phyloP scores from a whole-genome alignment of 1,284 basidiomycete genomes.

The Vanrija sp. region DNA sequence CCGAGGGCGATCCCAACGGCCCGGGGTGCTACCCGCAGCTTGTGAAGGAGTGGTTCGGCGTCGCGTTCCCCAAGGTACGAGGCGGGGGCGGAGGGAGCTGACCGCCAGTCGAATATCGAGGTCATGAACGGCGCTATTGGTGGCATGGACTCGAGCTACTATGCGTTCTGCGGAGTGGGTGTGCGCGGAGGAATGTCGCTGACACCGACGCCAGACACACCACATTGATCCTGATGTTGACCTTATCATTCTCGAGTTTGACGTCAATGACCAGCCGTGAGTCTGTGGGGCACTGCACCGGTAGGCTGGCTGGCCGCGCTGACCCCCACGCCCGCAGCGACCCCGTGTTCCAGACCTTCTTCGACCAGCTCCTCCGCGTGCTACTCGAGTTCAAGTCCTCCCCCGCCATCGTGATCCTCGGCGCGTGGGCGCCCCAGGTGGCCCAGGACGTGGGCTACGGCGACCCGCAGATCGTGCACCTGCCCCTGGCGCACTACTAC shows the following conservation, averaged over 20 bases:
- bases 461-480: conserved; percentile 46
- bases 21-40: conserved; percentile 45
- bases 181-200: neutral
- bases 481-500: conserved; percentile 48
- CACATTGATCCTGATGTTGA: conserved; percentile 45
- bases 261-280: conserved; percentile 49
- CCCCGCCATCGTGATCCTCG: conserved; percentile 47
- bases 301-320: neutral
- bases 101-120: conserved; percentile 10
- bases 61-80: conserved; percentile 35
- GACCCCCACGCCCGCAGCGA: conserved; percentile 20
- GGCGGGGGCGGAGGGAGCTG: neutral
- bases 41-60: conserved; percentile 37
- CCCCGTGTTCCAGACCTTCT: conserved; percentile 40
- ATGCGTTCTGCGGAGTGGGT: conserved; percentile 47
- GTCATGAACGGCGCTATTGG: conserved; percentile 46
- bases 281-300: conserved; percentile 2
- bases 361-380: conserved; percentile 48
- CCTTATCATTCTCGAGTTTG: conserved; percentile 48
- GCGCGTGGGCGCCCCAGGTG: conserved; percentile 44
- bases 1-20: conserved; percentile 43
- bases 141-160: conserved; percentile 48
- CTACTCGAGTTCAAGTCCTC: conserved; percentile 43
- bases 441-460: conserved; percentile 46
- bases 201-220: conserved; percentile 30